Evolutionary conservation across 1,284 basidiomycete species (phyloP), one percentile per base, ranked within the genome.

Genomic region (Dichomitus squalens): DNA sequence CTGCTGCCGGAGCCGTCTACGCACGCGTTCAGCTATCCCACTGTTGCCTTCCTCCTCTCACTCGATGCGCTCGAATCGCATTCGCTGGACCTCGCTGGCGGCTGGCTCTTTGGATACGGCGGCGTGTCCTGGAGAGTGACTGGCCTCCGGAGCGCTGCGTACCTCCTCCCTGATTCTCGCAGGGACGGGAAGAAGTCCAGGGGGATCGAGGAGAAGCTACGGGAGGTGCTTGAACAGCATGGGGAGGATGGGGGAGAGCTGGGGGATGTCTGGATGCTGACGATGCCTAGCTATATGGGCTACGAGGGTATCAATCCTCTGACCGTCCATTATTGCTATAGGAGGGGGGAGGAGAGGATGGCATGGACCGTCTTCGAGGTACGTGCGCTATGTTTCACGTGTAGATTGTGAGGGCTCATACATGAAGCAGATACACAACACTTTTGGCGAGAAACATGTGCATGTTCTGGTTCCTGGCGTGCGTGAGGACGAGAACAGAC

Each of bases 221-320:
- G 69, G 31, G 66, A 63, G 2, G 52, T 79, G 14, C 64, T 85
- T 5, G 48, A 50, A 11, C 64, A 69, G n/a, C 69, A 72, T 14
- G 75, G 74, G 7, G 64, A 64, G 9, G 64, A 65, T n/a, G 64
- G 53, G 4, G 55, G 57, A 2, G 52, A 40, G 36, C 39, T 63
- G 25, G 73, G 77, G 1, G 83, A 82, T 58, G 80, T 81, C 0
- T 92, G 87, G 86, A 81, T 90, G 75, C 74, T 90, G 73, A 89
- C 89, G 2, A 91, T 91, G 86, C 90, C 90, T 1, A 83, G 80
- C 49, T 82, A 86, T 51, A 59, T 87, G 27, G 90, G 90, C 0
- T 81, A 81, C 53, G 85, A 88, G 61, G 89, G 87, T 0, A 88
- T 91, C 63, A 92, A 92, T 59, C 90, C 91, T 0, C 72, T 93